Base-by-base conservation (phyloP, 2,329 filamentous ascomycete species). In the Neophaeococcomyces mojaviensis region DNA sequence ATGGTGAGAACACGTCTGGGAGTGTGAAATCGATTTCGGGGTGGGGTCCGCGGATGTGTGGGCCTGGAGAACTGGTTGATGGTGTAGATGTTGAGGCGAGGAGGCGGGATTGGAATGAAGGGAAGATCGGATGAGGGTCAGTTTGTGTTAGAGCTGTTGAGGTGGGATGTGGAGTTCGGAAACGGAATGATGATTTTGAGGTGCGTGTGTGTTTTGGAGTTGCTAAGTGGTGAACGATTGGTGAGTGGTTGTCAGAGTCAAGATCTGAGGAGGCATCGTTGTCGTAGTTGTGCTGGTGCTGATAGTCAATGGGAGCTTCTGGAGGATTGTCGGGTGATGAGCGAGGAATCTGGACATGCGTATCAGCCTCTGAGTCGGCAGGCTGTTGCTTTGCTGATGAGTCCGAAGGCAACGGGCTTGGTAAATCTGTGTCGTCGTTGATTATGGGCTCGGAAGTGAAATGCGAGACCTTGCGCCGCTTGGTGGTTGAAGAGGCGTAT, bases 1-100 rank as follows among this genome's bases (percentile, higher is more conserved):
- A 55, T 2, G 55, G 55, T n/a, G 55, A 54, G 44, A 57, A 57
- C 7, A 50, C 43, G 41, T 57, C 55, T 2, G 55, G 55, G 10
- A 57, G 37, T 1, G 46, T 44, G 20, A 12, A 37, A 22, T 36
- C 41, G 10, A 37, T 4, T 2, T 22, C 30, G 2, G 41, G 41
- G 6, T 44, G 41, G 7, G 31, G 41, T 6, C 18, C 32, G 3
- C 41, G 30, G 7, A 36, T 4, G n/a, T 8, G 37, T 28, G 24
- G 24, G 10, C 10, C 5, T 10, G 24, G 24, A 10, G 24, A 28
- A 28, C 5, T 28, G 19, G 16, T 24, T 13, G n/a, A 10, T 18
- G 41, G 10, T 35, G 40, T 20, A 8, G 31, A 6, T 22, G 40
- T 44, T 9, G 40, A 22, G 7, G 24, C 8, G 7, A 44, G 41